These are phyloP conservation scores for Calocybe indica DNA, from an alignment of 768 basidiomycete genomes.

Conservation along the genomic window DNA sequence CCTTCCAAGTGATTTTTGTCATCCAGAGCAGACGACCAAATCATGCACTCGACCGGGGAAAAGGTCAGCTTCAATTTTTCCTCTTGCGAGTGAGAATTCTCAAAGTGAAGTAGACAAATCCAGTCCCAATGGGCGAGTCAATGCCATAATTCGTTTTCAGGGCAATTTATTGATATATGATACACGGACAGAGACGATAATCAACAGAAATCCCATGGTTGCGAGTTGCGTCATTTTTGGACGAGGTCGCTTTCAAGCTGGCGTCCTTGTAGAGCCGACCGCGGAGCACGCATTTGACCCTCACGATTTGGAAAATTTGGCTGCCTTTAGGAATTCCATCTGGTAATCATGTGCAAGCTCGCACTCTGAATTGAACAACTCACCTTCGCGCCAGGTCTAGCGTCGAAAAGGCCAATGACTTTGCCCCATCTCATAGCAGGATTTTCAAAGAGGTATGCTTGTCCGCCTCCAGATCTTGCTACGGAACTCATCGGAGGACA, in stretches of 20 bases:
- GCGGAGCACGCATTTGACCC: conserved; percentile 23
- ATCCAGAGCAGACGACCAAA: conserved; percentile 32
- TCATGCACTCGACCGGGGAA: conserved; percentile 35
- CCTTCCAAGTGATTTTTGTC: too few relatives aligned
- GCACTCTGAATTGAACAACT: not conserved
- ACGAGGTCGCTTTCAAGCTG: conserved; percentile 30
- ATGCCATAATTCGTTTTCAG: not conserved
- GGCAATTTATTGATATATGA: not conserved
- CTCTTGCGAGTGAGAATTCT: not conserved
- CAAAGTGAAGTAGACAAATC: conserved; percentile 25
- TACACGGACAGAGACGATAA: conserved; percentile 16
- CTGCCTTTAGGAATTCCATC: conserved; percentile 26
- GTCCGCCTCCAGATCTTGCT: not conserved
- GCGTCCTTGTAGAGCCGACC: conserved; percentile 33
- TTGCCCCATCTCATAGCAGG: conserved; percentile 36
- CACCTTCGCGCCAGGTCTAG: conserved; percentile 25
- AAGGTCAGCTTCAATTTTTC: conserved; percentile 19
- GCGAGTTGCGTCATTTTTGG: conserved; percentile 32
- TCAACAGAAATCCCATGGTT: conserved; percentile 26
- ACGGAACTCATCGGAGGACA: conserved; percentile 5
- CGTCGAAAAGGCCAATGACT: conserved; percentile 30
- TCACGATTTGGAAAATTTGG: conserved; percentile 17
- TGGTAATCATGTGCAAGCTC: conserved; percentile 16
- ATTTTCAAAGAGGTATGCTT: conserved; percentile 35
- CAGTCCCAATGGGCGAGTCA: conserved; percentile 25